Percentiles rank a stretch among this genome's conserved stretches.
phyloP scores from a whole-genome alignment of 2,329 filamentous ascomycete species.

The Aspergillus hortae region DNA sequence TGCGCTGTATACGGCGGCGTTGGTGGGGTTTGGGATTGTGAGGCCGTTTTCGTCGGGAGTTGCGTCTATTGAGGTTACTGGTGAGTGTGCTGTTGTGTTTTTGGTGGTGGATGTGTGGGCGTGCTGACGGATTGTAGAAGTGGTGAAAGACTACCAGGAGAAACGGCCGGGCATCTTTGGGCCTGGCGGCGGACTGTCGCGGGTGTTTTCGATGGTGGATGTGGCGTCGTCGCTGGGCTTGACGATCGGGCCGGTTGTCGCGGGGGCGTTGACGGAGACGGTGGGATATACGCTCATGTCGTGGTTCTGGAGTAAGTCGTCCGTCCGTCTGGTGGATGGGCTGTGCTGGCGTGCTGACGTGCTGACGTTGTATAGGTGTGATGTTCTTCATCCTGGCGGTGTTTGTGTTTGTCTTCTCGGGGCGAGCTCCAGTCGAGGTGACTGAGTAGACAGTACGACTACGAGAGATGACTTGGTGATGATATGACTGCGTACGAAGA shows the following conservation, averaged over 20 bases:
- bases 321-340: neutral
- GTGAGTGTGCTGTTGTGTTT: neutral
- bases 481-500: too few relatives aligned
- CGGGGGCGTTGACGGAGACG: neutral
- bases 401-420: too few relatives aligned
- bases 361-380: too few relatives aligned
- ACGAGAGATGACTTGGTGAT: too few relatives aligned
- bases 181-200: constrained; percentile 3
- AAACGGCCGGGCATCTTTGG: constrained; percentile 3
- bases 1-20: neutral
- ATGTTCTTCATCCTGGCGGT: too few relatives aligned
- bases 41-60: neutral
- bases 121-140: neutral
- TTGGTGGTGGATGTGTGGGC: neutral
- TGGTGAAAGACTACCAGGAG: neutral
- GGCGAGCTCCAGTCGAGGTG: too few relatives aligned
- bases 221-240: neutral
- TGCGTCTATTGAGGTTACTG: neutral
- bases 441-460: too few relatives aligned
- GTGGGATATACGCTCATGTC: constrained; percentile 1
- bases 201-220: constrained; percentile 1
- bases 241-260: neutral
- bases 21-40: neutral
- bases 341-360: too few relatives aligned
- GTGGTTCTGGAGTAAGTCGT: neutral